These are phyloP conservation scores for Kingdonia uniflora DNA, from an alignment of 164 flowering plant genomes.

Conservation along the genomic window DNA sequence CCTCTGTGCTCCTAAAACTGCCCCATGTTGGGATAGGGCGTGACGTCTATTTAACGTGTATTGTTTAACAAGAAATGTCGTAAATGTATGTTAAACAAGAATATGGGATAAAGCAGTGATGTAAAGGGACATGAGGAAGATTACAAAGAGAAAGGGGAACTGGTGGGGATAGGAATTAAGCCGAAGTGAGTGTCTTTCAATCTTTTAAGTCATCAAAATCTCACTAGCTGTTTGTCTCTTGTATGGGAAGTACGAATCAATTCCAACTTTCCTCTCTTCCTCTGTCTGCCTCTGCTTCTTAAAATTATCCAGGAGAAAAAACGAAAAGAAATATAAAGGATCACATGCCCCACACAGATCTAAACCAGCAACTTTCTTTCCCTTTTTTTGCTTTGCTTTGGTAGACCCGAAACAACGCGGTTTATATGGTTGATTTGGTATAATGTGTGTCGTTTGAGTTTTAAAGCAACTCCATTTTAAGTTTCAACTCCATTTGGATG, in stretches of 20 bases:
- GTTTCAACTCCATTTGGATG: no score
- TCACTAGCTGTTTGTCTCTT: constrained; percentile 2
- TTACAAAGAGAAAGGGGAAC: not conserved
- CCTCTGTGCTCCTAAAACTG: no score
- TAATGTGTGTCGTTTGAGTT: no score
- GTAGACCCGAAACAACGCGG: no score
- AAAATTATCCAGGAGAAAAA: no score
- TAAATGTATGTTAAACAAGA: not conserved
- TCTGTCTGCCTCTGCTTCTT: not conserved
- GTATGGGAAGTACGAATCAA: not conserved
- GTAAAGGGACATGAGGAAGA: not conserved
- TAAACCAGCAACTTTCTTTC: no score
- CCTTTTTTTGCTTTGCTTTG: no score
- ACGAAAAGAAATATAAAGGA: no score
- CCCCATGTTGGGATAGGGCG: no score
- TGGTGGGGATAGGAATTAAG: not conserved
- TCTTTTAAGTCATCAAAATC: not conserved
- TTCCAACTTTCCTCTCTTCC: not conserved
- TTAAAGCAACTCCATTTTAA: no score
- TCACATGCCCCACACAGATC: no score
- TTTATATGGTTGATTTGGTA: no score
- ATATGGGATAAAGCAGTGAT: not conserved
- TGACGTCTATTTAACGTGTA: not conserved
- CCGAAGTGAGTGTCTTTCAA: not conserved
- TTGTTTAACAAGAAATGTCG: not conserved